Conservation (phyloP, 352 stramenopile genomes). For the Phytophthora pini region DNA sequence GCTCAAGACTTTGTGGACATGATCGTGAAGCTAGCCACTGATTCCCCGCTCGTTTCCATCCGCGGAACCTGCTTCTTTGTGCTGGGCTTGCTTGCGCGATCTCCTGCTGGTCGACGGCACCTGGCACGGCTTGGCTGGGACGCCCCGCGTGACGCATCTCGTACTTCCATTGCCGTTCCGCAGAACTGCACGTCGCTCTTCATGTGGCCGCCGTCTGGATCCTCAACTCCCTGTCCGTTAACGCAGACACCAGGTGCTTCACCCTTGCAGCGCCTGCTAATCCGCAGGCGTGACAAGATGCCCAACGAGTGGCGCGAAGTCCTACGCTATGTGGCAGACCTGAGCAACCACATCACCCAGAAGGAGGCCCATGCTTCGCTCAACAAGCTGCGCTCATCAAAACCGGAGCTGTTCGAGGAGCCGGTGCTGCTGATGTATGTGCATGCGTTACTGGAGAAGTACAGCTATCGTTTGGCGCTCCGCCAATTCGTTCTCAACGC, state of each 20-base stretch:
- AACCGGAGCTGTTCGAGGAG: conserved; percentile 82
- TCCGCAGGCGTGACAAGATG: conserved; percentile 57
- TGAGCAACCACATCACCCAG: conserved; percentile 92
- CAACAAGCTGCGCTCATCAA: conserved; percentile 81
- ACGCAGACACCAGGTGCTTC: conserved; percentile 66
- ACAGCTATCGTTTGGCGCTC: conserved; percentile 85
- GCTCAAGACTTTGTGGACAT: conserved; percentile 84
- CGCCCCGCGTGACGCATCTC: conserved; percentile 67
- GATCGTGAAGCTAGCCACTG: conserved; percentile 87
- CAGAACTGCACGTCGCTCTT: conserved; percentile 86
- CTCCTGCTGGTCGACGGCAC: conserved; percentile 62
- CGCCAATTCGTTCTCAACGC: conserved; percentile 89
- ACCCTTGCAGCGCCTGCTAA: conserved; percentile 67
- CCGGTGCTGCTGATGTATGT: conserved; percentile 84
- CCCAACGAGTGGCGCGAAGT: conserved; percentile 82
- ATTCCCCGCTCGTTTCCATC: conserved; percentile 85
- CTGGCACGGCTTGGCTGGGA: conserved; percentile 83
- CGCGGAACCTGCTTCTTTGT: conserved; percentile 90
- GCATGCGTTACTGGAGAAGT: conserved; percentile 83
- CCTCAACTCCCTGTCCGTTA: conserved; percentile 42
- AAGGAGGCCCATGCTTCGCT: conserved; percentile 88
- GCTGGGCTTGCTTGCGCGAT: conserved; percentile 77
- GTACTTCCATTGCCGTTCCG: conserved; percentile 79
- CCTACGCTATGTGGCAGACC: conserved; percentile 74
- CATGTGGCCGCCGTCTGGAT: conserved; percentile 64